Evolutionary conservation across 2,329 filamentous ascomycete species (phyloP).

Genomic region (Talaromyces islandicus): DNA sequence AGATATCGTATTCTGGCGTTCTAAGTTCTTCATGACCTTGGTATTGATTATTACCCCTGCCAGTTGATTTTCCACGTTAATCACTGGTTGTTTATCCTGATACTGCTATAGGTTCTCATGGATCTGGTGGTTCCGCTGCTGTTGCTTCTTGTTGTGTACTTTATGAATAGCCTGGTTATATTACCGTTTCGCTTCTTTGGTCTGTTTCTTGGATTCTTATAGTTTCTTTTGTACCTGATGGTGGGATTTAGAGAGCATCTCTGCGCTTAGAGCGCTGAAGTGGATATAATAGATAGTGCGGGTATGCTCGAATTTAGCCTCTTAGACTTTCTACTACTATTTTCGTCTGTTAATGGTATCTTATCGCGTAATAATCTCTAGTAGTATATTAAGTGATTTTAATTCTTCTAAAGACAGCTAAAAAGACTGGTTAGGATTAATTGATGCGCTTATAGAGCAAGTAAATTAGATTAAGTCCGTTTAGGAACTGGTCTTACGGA

Average conservation of each 20-base stretch:
- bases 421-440: constrained; percentile 19
- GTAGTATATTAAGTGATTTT: constrained; percentile 19
- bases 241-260: constrained; percentile 16
- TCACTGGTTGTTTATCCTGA: constrained; percentile 16
- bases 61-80: constrained; percentile 16
- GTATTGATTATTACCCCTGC: constrained; percentile 11
- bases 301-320: constrained; percentile 13
- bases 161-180: constrained; percentile 13
- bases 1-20: neutral
- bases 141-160: constrained; percentile 16
- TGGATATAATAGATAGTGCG: constrained; percentile 11
- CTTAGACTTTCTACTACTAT: constrained; percentile 12
- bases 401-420: constrained; percentile 17
- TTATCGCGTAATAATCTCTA: constrained; percentile 13
- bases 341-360: constrained; percentile 15
- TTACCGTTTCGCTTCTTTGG: constrained; percentile 10
- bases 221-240: constrained; percentile 13
- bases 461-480: constrained; percentile 20
- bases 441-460: constrained; percentile 21
- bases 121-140: constrained; percentile 15
- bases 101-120: constrained; percentile 17
- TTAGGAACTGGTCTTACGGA: constrained; percentile 16
- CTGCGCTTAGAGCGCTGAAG: constrained; percentile 6
- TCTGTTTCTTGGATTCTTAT: constrained; percentile 10
- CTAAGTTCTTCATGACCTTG: neutral